Base-by-base conservation (phyloP, 208 protist species). In the Trichomonas vaginalis region DNA sequence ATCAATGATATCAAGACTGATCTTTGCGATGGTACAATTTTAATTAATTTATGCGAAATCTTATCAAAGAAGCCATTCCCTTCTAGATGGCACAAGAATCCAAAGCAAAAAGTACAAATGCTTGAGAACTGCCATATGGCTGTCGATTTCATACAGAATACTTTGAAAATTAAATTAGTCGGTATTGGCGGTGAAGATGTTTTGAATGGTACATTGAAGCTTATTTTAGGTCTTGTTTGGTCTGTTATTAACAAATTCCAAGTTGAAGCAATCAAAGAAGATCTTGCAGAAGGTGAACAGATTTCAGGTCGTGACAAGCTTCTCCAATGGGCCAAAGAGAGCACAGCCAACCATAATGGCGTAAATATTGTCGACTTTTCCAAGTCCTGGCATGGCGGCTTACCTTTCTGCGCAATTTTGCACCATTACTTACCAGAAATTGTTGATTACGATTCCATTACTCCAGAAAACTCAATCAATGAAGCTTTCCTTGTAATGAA, bases 41-140 rank as follows among this genome's bases (percentile, higher is more conserved):
- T 92, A 12, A 92, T 92, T 23, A 51, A 92, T 92, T 45, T 92
- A 48, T 51, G 42, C 6, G 86, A 92, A 92, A 92, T 92, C 39
- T 48, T 92, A n/a, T 92, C 86, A 0, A 27, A 42, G 15, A 46
- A 92, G 46, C 40, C 42, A 0, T 35, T 92, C 45, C 8, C 15
- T 17, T 35, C 14, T 10, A 48, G 45, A 51, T 92, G 45, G 40
- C 40, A 92, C 45, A 42, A 92, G 6, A 92, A 92, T 1, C 86
- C 86, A 35, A 51, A 35, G 14, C 12, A 51, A 10, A n/a, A 23
- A 17, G 6, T 51, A 35, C 86, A 92, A 47, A 92, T 49, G 42
- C 3, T 92, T 14, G 45, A 92, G 14, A 92, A 92, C 17, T 92
- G 86, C 15, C 0, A 47, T 49, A 48, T 92, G 27, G 86, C 45